Percentiles rank a stretch among this genome's conserved stretches.
Evolutionary conservation across 768 basidiomycete genomes (phyloP).

Genomic region (Suillus spraguei): DNA sequence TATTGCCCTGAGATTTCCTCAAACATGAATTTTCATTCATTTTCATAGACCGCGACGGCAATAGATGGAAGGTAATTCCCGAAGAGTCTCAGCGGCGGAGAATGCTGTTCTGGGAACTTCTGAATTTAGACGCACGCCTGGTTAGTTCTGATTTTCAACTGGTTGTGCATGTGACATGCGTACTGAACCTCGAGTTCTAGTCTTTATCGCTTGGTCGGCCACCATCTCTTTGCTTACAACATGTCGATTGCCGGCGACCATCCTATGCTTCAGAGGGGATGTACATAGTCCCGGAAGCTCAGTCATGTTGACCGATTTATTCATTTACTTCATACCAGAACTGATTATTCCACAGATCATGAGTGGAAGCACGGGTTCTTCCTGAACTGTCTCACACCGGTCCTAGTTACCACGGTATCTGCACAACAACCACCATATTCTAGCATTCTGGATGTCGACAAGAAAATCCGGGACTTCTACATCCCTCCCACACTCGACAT

Average conservation of each 20-base stretch:
- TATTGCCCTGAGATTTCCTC: constrained; percentile 15
- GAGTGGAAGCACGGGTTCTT: constrained; percentile 75
- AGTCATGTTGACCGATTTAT: constrained; percentile 29
- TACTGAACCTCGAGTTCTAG: constrained; percentile 36
- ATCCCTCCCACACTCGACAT: constrained; percentile 54
- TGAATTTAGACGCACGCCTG: constrained; percentile 67
- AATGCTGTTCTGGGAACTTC: constrained; percentile 73
- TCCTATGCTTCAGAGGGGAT: constrained; percentile 33
- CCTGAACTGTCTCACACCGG: constrained; percentile 60
- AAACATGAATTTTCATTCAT: constrained; percentile 11
- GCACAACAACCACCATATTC: constrained; percentile 54
- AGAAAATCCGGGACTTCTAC: constrained; percentile 53
- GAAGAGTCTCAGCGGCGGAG: constrained; percentile 73
- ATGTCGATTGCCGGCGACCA: constrained; percentile 61
- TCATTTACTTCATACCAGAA: constrained; percentile 13
- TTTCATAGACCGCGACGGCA: constrained; percentile 63
- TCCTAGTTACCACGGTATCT: constrained; percentile 58
- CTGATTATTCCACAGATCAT: constrained; percentile 48
- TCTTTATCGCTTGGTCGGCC: constrained; percentile 73
- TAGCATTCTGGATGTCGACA: constrained; percentile 56
- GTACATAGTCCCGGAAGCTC: constrained; percentile 29
- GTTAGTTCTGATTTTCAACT: constrained; percentile 42
- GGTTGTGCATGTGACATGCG: constrained; percentile 15
- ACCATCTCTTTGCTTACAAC: constrained; percentile 63
- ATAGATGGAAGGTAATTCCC: constrained; percentile 64